phyloP scores from a whole-genome alignment of 148 eudicot species.

The Silene uniflora region DNA sequence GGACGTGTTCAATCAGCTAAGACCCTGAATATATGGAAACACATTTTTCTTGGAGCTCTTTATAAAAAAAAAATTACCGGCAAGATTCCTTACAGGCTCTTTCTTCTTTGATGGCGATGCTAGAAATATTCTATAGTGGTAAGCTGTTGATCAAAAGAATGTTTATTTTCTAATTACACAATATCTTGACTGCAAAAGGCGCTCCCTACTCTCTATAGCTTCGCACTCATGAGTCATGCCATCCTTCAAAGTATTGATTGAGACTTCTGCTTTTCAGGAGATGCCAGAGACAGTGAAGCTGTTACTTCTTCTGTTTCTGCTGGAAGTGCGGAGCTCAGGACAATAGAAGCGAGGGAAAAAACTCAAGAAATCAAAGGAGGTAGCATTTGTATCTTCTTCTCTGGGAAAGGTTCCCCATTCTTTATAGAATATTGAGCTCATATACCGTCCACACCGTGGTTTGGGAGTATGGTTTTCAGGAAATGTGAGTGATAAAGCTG shows the following conservation, averaged over 20 bases:
- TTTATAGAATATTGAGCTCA: not conserved
- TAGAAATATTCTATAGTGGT: not conserved
- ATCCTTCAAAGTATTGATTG: not conserved
- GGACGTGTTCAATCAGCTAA: not conserved
- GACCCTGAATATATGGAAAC: not conserved
- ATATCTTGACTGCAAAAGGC: not conserved
- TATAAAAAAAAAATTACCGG: not conserved
- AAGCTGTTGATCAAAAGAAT: not conserved
- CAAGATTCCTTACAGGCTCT: not conserved
- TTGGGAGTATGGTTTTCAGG: conserved; percentile 13
- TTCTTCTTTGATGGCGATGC: not conserved
- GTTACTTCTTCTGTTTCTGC: conserved; percentile 2
- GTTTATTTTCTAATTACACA: not conserved
- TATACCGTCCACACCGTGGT: not conserved
- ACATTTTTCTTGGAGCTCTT: not conserved
- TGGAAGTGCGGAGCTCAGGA: conserved; percentile 4
- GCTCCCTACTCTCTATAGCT: conserved; percentile 5
- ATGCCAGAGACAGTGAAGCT: not conserved
- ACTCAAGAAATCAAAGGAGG: conserved; percentile 2
- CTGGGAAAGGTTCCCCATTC: not conserved
- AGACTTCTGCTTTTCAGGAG: conserved; percentile 9
- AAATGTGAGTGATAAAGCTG: not conserved
- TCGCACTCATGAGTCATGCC: not conserved
- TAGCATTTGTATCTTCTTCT: conserved; percentile 2
- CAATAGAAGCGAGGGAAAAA: not conserved